Evolutionary conservation across 2,329 filamentous ascomycete species (phyloP).

Genomic region (Cercospora sp.): DNA sequence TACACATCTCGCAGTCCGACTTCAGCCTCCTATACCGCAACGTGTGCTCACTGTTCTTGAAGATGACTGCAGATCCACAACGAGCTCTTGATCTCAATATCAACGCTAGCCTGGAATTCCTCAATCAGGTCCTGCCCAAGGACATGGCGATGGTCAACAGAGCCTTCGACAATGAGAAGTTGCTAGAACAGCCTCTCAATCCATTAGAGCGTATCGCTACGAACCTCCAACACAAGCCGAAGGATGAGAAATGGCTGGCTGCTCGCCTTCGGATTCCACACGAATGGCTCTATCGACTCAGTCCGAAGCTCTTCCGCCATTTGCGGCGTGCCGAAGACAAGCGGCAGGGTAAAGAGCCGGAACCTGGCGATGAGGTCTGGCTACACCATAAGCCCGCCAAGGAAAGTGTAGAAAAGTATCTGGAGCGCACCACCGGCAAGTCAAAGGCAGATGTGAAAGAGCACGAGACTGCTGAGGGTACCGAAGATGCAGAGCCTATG

Average conservation of each 20-base stretch:
- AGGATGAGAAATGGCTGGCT: constrained; percentile 59
- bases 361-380: constrained; percentile 54
- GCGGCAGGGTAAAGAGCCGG: constrained; percentile 41
- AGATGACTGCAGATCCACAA: constrained; percentile 63
- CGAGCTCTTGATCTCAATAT: constrained; percentile 65
- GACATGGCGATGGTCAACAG: constrained; percentile 52
- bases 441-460: background rate
- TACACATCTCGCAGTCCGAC: constrained; percentile 67
- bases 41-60: constrained; percentile 59
- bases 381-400: constrained; percentile 50
- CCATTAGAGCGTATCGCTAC: constrained; percentile 51
- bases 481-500: background rate
- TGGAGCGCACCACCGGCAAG: constrained; percentile 16
- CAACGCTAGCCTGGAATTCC: constrained; percentile 63
- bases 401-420: constrained; percentile 26
- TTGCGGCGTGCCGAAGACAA: constrained; percentile 40
- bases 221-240: constrained; percentile 53
- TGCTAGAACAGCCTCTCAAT: constrained; percentile 41
- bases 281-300: constrained; percentile 56
- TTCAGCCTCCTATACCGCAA: constrained; percentile 65
- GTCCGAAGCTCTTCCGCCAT: constrained; percentile 48
- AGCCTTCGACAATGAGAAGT: constrained; percentile 56
- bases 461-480: background rate
- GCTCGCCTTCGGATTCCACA: constrained; percentile 59
- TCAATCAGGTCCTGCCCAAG: constrained; percentile 55